A percentile compares a stretch with the other conserved stretches of the same genome.
phyloP scores from a whole-genome alignment of 371 early-diverging fungal species.

The Apophysomyces ossiformis region DNA sequence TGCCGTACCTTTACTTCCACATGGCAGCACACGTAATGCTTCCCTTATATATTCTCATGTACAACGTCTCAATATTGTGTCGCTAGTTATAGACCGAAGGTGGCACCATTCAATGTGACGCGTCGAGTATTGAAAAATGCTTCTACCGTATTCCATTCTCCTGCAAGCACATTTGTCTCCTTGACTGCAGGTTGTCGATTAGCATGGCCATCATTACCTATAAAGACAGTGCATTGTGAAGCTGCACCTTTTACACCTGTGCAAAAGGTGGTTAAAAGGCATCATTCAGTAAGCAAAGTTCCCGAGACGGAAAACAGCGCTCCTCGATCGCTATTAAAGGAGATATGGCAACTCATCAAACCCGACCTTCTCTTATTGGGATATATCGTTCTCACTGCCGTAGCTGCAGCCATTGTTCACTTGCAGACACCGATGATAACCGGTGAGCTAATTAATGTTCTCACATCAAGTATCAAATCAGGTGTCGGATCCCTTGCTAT shows the following conservation, averaged over 20 bases:
- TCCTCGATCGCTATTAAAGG: conserved; percentile 25
- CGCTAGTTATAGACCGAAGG: too few species aligned
- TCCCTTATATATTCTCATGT: too few species aligned
- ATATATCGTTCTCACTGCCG: conserved; percentile 61
- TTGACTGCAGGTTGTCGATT: conserved; percentile 1
- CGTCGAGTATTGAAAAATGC: not conserved
- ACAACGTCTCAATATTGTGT: too few species aligned
- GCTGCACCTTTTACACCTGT: conserved; percentile 8
- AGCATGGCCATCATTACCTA: not conserved
- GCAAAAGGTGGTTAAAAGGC: conserved; percentile 4
- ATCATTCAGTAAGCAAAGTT: conserved; percentile 15
- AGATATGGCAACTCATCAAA: conserved; percentile 56
- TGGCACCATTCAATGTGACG: not conserved
- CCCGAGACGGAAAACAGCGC: not conserved
- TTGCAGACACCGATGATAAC: conserved; percentile 74
- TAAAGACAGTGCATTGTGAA: conserved; percentile 26
- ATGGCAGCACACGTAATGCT: not conserved
- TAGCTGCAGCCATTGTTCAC: conserved; percentile 70
- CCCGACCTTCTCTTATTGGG: conserved; percentile 59
- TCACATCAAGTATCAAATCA: conserved; percentile 50
- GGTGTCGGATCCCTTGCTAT: conserved; percentile 32
- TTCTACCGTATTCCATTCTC: not conserved
- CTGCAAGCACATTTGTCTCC: not conserved
- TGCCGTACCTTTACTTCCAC: not conserved
- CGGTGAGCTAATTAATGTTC: conserved; percentile 74